Base-by-base conservation (phyloP, 306 rosid species). In the Dalbergia cultrata region DNA sequence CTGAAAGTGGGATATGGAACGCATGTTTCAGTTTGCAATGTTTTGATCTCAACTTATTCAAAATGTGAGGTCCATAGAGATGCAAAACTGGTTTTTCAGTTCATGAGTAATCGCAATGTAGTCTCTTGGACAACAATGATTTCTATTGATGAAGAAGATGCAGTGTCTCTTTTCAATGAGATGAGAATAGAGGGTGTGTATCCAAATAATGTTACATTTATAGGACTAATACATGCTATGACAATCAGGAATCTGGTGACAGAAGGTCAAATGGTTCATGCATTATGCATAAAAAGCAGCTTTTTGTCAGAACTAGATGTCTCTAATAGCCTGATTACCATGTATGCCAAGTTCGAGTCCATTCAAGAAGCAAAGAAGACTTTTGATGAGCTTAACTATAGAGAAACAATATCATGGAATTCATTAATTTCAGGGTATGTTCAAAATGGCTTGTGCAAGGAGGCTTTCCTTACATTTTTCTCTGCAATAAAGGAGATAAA, bases 71-170 rank as follows among this genome's bases (percentile, higher is more conserved):
- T 70, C 54, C 61, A 47, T 35, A 82, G 79, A 81, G 97, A 92
- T 83, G 91, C 97, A 43, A 85, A 82, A 80, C 19, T 76, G 33
- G 94, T 87, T 43, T 94, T 94, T 83, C 70, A 41, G 70, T 19
- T 10, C 81, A 88, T 88, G 88, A 78, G 72, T 39, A 76, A 45
- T 50, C 85, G 92, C 49, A 94, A 94, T 81, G 98, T 94, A 33
- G 89, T 92, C 64, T 91, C 98, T 13, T 92, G 97, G 97, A 92
- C 98, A 3, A 92, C 94, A 14, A 84, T 90, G 90, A 87, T 94
- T 85, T 94, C 97, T 26, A 61, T 90, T 33, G 81, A 85, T 2
- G 92, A 89, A 87, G 91, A 88, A 34, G 82, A 87, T 75, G 96
- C 88, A 50, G 37, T 92, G 74, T 81, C 92, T 76, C 76, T 85